These are phyloP conservation scores for Cladosporium sp. DNA, from an alignment of 2,329 filamentous ascomycete genomes.

Conservation along the genomic window DNA sequence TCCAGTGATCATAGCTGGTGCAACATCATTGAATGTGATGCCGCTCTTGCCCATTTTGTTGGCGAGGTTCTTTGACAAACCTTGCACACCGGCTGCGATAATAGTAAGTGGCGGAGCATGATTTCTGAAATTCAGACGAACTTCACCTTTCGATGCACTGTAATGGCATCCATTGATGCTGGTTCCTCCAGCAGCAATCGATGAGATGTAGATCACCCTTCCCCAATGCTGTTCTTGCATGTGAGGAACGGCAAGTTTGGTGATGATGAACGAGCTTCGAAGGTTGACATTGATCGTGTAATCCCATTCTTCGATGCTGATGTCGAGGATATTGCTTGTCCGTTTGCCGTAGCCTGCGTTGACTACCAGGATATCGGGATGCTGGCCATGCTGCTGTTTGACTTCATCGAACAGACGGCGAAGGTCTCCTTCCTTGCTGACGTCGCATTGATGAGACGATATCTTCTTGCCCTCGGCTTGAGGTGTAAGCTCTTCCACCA, in stretches of 20 bases:
- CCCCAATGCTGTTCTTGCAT: slow-evolving; percentile 59
- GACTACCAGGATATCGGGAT: slow-evolving; percentile 58
- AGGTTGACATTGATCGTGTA: slow-evolving; percentile 58
- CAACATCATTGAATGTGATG: slow-evolving; percentile 64
- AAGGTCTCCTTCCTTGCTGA: slow-evolving; percentile 49
- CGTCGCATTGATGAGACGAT: slow-evolving; percentile 53
- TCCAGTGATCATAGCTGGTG: slow-evolving; percentile 60
- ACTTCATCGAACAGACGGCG: slow-evolving; percentile 51
- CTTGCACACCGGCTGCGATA: slow-evolving; percentile 45
- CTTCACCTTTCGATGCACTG: slow-evolving; percentile 20
- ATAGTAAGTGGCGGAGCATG: background rate
- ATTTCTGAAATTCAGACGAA: background rate
- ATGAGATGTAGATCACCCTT: slow-evolving; percentile 58
- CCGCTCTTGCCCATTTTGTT: slow-evolving; percentile 54
- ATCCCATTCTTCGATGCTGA: slow-evolving; percentile 59
- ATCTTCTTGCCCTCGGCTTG: slow-evolving; percentile 34
- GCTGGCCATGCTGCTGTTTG: slow-evolving; percentile 46
- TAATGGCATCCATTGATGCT: slow-evolving; percentile 49
- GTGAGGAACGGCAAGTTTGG: slow-evolving; percentile 53
- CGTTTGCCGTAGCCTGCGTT: slow-evolving; percentile 63
- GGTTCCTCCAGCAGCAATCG: slow-evolving; percentile 57
- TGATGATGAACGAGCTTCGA: slow-evolving; percentile 56
- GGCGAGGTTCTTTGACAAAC: slow-evolving; percentile 59
- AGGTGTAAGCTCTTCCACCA: slow-evolving; percentile 32
- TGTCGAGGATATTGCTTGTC: slow-evolving; percentile 46